phyloP scores from a whole-genome alignment of 371 early-diverging fungal species.

The Cokeromyces recurvatus region DNA sequence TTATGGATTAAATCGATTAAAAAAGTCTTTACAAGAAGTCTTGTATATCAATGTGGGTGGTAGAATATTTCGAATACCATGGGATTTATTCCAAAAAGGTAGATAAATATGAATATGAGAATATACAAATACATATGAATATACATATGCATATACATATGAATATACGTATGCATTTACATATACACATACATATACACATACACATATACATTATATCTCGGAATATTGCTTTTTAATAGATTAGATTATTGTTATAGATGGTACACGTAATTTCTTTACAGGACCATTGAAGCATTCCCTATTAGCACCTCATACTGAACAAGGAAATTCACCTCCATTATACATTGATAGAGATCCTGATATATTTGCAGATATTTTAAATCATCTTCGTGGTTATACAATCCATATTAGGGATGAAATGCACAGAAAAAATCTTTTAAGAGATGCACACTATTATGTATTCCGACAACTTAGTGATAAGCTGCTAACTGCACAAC shows the following conservation, averaged over 20 bases:
- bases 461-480: constrained; percentile 48
- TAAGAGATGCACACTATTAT: constrained; percentile 61
- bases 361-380: constrained; percentile 56
- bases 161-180: no score
- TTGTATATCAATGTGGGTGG: constrained; percentile 47
- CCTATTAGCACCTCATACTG: constrained; percentile 19
- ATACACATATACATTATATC: no score
- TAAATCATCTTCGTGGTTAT: constrained; percentile 59
- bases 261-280: constrained; percentile 36
- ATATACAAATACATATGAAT: no score
- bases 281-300: constrained; percentile 39
- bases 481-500: constrained; percentile 41
- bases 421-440: constrained; percentile 55
- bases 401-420: constrained; percentile 55
- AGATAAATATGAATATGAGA: no score
- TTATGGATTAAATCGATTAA: constrained; percentile 45
- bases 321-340: constrained; percentile 25
- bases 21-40: constrained; percentile 40
- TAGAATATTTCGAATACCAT: constrained; percentile 33
- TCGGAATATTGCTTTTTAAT: no score
- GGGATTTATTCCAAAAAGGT: constrained; percentile 35
- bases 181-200: no score
- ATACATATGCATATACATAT: no score
- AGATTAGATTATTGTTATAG: no score
- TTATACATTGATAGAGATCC: constrained; percentile 57